Conservation (phyloP, 805 yeast species). For the Ogataea ganodermae region DNA sequence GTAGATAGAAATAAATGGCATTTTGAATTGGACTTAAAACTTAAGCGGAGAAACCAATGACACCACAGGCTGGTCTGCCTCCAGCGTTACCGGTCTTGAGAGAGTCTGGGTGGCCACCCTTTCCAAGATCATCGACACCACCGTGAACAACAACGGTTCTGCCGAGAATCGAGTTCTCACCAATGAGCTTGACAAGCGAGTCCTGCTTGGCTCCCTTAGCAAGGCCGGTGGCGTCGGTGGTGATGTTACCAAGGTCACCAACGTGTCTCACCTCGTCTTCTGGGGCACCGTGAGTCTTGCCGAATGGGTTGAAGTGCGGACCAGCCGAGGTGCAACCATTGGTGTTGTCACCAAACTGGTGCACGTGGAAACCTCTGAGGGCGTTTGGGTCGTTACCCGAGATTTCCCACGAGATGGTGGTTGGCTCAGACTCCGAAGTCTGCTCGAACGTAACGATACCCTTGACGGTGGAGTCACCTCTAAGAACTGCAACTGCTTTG, state of each 20-base stretch:
- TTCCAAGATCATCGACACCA: slow-evolving; percentile 92
- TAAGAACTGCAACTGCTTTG: slow-evolving; percentile 87
- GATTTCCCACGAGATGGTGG: slow-evolving; percentile 86
- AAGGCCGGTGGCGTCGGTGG: slow-evolving; percentile 83
- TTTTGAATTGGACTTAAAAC: not conserved
- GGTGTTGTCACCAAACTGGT: slow-evolving; percentile 98
- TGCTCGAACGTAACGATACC: slow-evolving; percentile 92
- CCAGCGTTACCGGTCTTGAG: slow-evolving; percentile 97
- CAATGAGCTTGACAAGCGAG: slow-evolving; percentile 73
- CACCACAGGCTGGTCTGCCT: slow-evolving; percentile 98
- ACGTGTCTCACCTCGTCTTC: slow-evolving; percentile 79
- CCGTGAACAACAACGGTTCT: slow-evolving; percentile 94
- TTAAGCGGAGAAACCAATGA: slow-evolving; percentile 73
- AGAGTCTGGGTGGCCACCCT: slow-evolving; percentile 90
- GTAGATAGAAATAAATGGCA: slow-evolving; percentile 1
- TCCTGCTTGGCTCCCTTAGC: slow-evolving; percentile 91
- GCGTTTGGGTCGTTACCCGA: slow-evolving; percentile 88
- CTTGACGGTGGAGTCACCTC: slow-evolving; percentile 89
- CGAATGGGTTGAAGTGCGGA: slow-evolving; percentile 93
- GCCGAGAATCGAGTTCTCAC: slow-evolving; percentile 86
- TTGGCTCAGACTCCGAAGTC: slow-evolving; percentile 73
- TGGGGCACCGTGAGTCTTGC: slow-evolving; percentile 91
- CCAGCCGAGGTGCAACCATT: slow-evolving; percentile 99
- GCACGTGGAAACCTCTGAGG: slow-evolving; percentile 95
- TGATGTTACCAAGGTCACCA: slow-evolving; percentile 95